These are phyloP conservation scores for Posidonia oceanica DNA, from an alignment of 116 monocot genomes.

Conservation along the genomic window DNA sequence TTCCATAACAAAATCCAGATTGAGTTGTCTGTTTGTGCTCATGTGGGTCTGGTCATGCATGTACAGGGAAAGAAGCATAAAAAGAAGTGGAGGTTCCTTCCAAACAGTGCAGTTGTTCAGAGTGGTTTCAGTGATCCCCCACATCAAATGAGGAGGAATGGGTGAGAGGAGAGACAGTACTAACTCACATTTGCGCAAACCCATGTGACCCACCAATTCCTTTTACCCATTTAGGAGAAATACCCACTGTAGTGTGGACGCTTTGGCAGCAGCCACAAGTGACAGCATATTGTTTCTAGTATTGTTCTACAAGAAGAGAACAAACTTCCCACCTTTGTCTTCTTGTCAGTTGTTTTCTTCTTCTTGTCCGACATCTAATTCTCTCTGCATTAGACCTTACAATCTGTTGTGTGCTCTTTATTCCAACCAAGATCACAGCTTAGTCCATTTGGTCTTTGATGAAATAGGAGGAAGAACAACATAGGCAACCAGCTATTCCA, in stretches of 20 bases:
- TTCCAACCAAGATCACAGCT: not conserved
- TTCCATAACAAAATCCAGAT: not conserved
- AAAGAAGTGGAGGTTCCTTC: not conserved
- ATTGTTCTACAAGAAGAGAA: not conserved
- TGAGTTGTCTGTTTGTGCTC: not conserved
- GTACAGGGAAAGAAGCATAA: constrained; percentile 1
- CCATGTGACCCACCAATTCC: constrained; percentile 1
- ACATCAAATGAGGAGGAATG: too few relatives aligned
- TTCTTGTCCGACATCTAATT: not conserved
- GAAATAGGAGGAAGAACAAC: not conserved
- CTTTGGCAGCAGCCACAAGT: not conserved
- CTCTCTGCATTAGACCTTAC: not conserved
- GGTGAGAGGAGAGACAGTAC: not conserved
- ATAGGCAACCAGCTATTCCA: not conserved
- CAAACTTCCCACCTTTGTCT: not conserved
- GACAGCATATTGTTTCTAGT: not conserved
- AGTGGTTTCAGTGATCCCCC: too few relatives aligned
- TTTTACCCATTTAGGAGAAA: not conserved
- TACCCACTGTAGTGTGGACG: not conserved
- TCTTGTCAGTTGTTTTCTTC: not conserved
- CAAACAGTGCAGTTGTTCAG: not conserved
- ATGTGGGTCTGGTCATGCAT: not conserved
- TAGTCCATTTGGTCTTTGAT: not conserved
- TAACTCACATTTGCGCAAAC: not conserved
- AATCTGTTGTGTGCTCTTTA: not conserved